phyloP scores from a whole-genome alignment of 2,329 filamentous ascomycete genomes.

The Aspergillus proliferans region DNA sequence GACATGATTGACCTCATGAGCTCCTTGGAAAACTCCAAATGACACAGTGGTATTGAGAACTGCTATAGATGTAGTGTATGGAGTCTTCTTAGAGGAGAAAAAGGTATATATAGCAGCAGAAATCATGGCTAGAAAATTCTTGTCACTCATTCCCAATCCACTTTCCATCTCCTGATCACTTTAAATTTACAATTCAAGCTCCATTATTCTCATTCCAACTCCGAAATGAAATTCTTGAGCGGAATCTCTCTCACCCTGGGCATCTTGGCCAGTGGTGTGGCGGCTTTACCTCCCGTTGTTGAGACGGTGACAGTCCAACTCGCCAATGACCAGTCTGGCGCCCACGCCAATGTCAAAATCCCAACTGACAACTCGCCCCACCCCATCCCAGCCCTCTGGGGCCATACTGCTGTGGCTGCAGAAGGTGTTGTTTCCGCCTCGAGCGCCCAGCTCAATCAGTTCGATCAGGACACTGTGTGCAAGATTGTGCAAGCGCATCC shows the following conservation, averaged over 20 bases:
- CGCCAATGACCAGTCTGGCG: conserved; percentile 20
- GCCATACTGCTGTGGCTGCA: conserved; percentile 13
- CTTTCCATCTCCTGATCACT: neutral
- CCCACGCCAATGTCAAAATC: conserved; percentile 14
- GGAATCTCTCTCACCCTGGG: neutral
- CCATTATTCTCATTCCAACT: neutral
- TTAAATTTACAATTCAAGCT: neutral
- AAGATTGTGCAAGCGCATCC: neutral
- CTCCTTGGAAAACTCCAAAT: neutral
- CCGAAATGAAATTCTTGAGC: neutral
- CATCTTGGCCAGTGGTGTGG: neutral
- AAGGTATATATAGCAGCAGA: neutral
- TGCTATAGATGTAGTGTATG: neutral
- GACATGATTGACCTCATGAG: neutral
- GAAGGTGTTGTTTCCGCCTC: conserved; percentile 17
- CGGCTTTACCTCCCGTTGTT: neutral
- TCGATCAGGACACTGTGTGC: conserved; percentile 15
- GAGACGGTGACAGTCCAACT: conserved; percentile 17
- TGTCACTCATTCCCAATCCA: neutral
- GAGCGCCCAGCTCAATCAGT: conserved; percentile 17
- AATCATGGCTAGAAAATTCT: neutral
- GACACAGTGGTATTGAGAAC: neutral
- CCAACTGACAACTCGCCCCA: conserved; percentile 14
- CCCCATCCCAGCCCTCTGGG: conserved; percentile 16
- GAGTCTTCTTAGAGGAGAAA: neutral